phyloP scores from a whole-genome alignment of 805 yeast genomes.

The Candida taoyuanica region DNA sequence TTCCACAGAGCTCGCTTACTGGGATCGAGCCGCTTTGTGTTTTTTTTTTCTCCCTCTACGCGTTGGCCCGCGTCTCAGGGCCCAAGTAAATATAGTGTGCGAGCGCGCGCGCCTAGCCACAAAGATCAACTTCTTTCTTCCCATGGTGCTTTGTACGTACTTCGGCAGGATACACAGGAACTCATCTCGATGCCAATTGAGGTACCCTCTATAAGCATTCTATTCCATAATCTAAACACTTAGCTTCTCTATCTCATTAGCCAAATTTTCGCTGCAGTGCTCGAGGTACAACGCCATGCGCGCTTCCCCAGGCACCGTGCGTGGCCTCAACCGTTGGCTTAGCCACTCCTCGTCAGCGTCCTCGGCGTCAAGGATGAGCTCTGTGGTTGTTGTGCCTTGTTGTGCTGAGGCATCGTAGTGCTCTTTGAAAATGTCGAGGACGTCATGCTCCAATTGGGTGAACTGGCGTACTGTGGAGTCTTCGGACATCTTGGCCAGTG shows the following conservation, averaged over 20 bases:
- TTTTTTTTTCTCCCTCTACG: background rate
- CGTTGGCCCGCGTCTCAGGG: background rate
- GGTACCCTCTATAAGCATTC: too few species aligned
- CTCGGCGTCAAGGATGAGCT: constrained; percentile 19
- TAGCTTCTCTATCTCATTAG: too few species aligned
- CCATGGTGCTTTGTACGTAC: too few species aligned
- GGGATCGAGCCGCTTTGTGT: background rate
- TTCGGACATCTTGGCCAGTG: background rate
- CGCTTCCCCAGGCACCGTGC: constrained; percentile 12
- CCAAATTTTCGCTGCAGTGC: too few species aligned
- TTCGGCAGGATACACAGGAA: too few species aligned
- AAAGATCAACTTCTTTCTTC: too few species aligned
- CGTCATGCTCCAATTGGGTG: constrained; percentile 15
- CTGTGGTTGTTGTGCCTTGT: constrained; percentile 13
- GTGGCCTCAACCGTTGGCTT: constrained; percentile 21
- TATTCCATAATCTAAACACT: too few species aligned
- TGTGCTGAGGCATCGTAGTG: background rate
- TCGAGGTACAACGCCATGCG: constrained; percentile 6
- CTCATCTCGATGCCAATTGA: too few species aligned
- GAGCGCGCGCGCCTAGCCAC: too few species aligned
- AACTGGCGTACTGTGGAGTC: constrained; percentile 19
- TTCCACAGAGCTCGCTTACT: background rate
- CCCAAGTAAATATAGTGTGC: too few species aligned
- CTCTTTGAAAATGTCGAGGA: constrained; percentile 9
- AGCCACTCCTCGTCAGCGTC: constrained; percentile 25